phyloP scores from a whole-genome alignment of 257 asterid genomes.

The Penstemon newberryi region DNA sequence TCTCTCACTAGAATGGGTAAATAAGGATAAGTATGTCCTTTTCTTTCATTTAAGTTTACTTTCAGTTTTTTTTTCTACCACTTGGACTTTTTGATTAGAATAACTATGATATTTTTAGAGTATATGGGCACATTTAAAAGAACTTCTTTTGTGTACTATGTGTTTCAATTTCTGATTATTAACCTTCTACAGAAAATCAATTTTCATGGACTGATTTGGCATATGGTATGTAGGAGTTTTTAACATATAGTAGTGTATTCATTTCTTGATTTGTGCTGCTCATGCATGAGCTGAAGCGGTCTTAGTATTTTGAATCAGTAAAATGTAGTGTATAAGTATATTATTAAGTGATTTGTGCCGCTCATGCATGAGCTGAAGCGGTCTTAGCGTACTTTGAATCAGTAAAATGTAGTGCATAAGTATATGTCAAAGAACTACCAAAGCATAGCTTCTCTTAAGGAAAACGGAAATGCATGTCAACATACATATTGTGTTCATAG shows the following conservation, averaged over 20 bases:
- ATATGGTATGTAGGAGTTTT: not conserved
- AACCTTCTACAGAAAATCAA: too few species aligned
- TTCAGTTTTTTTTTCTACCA: not conserved
- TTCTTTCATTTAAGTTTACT: slow-evolving; percentile 5
- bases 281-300: not conserved
- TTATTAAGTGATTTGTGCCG: not conserved
- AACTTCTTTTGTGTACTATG: not conserved
- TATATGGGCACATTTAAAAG: not conserved
- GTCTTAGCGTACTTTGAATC: not conserved
- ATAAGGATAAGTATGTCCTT: not conserved
- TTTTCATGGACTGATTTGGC: too few species aligned
- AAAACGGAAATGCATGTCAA: slow-evolving; percentile 10
- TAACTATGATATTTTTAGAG: not conserved
- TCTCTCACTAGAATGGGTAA: not conserved
- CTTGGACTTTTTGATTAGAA: not conserved
- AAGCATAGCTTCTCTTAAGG: not conserved
- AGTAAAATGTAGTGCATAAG: not conserved
- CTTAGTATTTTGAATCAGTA: not conserved
- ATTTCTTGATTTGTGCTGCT: not conserved
- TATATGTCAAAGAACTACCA: not conserved
- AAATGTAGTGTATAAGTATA: not conserved
- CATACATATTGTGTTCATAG: not conserved
- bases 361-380: not conserved
- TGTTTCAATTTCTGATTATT: not conserved
- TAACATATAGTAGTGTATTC: not conserved